Conservation (phyloP, 1,284 basidiomycete species). For the Rhodotorula sp. region DNA sequence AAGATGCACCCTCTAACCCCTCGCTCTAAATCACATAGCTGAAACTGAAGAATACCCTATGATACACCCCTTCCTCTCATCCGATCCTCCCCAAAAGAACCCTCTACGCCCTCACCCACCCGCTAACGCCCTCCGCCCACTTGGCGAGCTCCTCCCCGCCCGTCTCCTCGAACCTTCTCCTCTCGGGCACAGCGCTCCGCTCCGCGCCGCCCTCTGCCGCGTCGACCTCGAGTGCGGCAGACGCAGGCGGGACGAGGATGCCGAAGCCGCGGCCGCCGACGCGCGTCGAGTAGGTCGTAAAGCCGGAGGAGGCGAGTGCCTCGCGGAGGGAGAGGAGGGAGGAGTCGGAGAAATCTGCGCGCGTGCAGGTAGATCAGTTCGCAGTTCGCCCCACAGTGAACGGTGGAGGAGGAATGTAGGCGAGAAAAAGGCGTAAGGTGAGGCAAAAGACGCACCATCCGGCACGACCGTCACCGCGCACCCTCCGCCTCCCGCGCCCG, state of each 20-base stretch:
- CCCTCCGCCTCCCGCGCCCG: constrained; percentile 97
- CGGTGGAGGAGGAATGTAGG: not conserved
- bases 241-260: constrained; percentile 60
- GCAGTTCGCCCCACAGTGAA: not conserved
- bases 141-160: constrained; percentile 56
- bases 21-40: too few species aligned
- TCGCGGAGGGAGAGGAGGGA: constrained; percentile 62
- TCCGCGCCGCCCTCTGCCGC: constrained; percentile 38
- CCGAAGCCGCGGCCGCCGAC: constrained; percentile 93
- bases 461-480: constrained; percentile 95
- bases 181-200: constrained; percentile 10
- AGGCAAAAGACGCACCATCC: constrained; percentile 60
- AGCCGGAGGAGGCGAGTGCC: constrained; percentile 66
- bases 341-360: constrained; percentile 64
- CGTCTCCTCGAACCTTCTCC: constrained; percentile 58
- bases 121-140: constrained; percentile 64
- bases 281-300: constrained; percentile 83
- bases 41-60: not conserved
- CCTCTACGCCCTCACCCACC: constrained; percentile 57
- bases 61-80: not conserved
- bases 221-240: not conserved
- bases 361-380: not conserved
- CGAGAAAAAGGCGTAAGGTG: not conserved
- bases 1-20: too few species aligned
- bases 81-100: too few species aligned